Evolutionary conservation across 306 rosid genomes (phyloP).

Genomic region (Lathyrus tuberosus): DNA sequence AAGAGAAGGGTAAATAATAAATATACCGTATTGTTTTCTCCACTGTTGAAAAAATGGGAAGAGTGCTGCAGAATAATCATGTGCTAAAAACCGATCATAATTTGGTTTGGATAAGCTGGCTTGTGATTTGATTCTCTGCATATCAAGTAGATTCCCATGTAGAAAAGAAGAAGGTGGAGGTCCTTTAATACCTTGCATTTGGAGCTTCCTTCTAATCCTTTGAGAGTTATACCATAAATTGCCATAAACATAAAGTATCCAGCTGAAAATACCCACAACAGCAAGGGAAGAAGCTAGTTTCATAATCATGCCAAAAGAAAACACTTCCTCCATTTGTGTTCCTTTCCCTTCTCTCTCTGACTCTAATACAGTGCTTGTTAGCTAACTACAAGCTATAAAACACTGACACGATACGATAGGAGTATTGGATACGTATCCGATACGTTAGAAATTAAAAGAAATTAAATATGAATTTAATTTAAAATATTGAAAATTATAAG

Average conservation of each 20-base stretch:
- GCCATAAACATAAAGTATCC: conserved; percentile 47
- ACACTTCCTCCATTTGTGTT: conserved; percentile 42
- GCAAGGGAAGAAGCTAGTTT: conserved; percentile 38
- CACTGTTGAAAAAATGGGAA: conserved; percentile 88
- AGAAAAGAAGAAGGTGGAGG: conserved; percentile 76
- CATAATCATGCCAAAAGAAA: conserved; percentile 34
- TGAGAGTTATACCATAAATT: conserved; percentile 51
- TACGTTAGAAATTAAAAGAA: too few species aligned
- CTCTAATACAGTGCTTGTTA: background rate
- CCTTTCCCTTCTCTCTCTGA: background rate
- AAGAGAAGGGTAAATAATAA: background rate
- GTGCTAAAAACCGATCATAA: conserved; percentile 57
- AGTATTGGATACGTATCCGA: too few species aligned
- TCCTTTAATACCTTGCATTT: conserved; percentile 71
- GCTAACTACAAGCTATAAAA: background rate
- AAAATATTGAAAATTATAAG: too few species aligned
- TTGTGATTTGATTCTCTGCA: conserved; percentile 69
- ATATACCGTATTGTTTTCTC: conserved; percentile 81
- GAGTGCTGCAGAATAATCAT: conserved; percentile 77
- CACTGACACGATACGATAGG: too few species aligned
- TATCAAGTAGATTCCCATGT: conserved; percentile 71
- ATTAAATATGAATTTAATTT: too few species aligned
- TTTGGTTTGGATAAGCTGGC: conserved; percentile 26
- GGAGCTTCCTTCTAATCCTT: conserved; percentile 63
- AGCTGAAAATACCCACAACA: conserved; percentile 44